Base-by-base conservation (phyloP, 352 stramenopile species). In the Thalassiosira livingstoniorum region DNA sequence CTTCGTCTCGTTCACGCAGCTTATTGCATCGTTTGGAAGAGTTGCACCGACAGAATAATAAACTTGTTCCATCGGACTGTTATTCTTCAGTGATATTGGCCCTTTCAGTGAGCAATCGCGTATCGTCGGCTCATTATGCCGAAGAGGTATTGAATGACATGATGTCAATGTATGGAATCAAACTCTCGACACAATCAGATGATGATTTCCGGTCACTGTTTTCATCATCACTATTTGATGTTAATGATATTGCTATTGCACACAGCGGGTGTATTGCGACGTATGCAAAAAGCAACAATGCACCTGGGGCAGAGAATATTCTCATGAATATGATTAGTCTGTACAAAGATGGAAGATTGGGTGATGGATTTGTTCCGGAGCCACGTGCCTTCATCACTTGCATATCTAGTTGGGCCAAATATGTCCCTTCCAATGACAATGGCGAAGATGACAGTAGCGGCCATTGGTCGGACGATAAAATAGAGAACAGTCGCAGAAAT, bases 311-410 rank as follows among this genome's bases (percentile, higher is more conserved):
- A 65, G 79, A 89, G 27, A 53, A 71, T 27, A 78, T 85, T 67
- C 34, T 92, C 13, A 75, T 88, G 42, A 35, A 90, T 82, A 90
- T 90, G 75, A 72, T 88, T 34, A 55, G 85, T 62, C 61, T 88
- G 27, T 90, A 90, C 58, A 42, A 81, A 42, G 61, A 43, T 32
- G 72, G 42, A 47, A 55, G 35, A 29, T 58, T 84, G 10, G 75
- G 75, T 11, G n/a, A 39, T 68, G 54, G 73, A 0, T 87, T 87
- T 81, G 75, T 82, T 31, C 80, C 80, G 67, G 75, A 87, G 23
- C 29, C 67, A 53, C 45, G 80, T 29, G 73, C 80, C 23, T 87
- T 83, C 72, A 70, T 75, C 31, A 82, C 69, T 3, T 81, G 73
- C 27, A 87, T 87, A 63, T 51, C 74, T 29, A 25, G 65, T 15